A percentile compares a stretch with the other conserved stretches of the same genome.
phyloP scores from a whole-genome alignment of 2,329 filamentous ascomycete species.

The Hysterium pulicare region DNA sequence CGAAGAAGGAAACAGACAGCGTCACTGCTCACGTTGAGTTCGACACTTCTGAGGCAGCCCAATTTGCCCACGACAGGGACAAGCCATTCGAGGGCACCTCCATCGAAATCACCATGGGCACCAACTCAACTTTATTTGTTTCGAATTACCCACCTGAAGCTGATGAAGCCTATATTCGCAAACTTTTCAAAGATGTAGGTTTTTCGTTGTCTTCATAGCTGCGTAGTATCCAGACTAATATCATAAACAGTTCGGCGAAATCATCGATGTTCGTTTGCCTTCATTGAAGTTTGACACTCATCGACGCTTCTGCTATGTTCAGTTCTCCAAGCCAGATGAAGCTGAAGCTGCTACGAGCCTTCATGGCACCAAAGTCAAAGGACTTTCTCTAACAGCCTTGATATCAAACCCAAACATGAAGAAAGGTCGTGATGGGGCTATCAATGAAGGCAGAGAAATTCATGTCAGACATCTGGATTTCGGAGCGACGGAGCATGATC shows the following conservation, averaged over 20 bases:
- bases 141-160: slow-evolving; percentile 82
- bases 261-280: slow-evolving; percentile 83
- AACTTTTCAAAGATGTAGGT: slow-evolving; percentile 52
- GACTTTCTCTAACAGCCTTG: slow-evolving; percentile 68
- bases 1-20: slow-evolving; percentile 61
- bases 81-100: slow-evolving; percentile 73
- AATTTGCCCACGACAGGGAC: slow-evolving; percentile 73
- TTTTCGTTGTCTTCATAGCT: neutral
- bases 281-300: slow-evolving; percentile 85
- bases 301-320: slow-evolving; percentile 92
- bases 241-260: slow-evolving; percentile 63
- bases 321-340: slow-evolving; percentile 62
- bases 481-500: slow-evolving; percentile 68
- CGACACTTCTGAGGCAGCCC: slow-evolving; percentile 72
- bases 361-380: slow-evolving; percentile 65
- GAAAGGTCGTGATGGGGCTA: slow-evolving; percentile 73
- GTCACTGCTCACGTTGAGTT: slow-evolving; percentile 82
- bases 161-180: slow-evolving; percentile 66
- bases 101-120: slow-evolving; percentile 71
- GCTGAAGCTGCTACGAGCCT: slow-evolving; percentile 60
- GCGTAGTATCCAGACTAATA: slow-evolving; percentile 10
- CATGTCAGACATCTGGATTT: slow-evolving; percentile 84
- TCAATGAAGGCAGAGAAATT: slow-evolving; percentile 83
- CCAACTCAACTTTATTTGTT: slow-evolving; percentile 79
- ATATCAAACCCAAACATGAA: slow-evolving; percentile 80